Evolutionary conservation across 2,329 filamentous ascomycete species (phyloP).

Genomic region (Sclerotiophoma versabilis): DNA sequence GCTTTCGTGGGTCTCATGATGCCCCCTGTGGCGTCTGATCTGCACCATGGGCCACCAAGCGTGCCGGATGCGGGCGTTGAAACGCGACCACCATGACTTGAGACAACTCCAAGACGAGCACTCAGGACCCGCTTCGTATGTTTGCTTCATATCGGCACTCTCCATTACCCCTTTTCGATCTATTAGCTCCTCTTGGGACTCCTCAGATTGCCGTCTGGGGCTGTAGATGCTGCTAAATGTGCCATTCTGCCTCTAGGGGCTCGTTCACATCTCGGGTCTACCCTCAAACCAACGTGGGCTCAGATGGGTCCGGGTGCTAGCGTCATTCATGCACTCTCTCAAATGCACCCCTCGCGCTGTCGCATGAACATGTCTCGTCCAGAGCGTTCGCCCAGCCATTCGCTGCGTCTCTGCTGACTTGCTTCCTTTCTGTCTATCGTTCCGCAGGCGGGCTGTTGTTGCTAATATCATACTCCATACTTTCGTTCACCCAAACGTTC

Average conservation of each 20-base stretch:
- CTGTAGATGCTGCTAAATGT: constrained; percentile 35
- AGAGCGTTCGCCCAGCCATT: constrained; percentile 46
- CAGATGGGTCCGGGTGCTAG: constrained; percentile 45
- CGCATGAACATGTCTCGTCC: constrained; percentile 45
- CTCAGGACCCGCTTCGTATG: constrained; percentile 32
- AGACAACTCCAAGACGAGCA: constrained; percentile 45
- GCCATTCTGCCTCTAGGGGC: constrained; percentile 27
- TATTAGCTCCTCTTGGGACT: constrained; percentile 27
- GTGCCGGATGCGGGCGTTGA: constrained; percentile 41
- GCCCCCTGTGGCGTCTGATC: constrained; percentile 39
- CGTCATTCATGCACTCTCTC: constrained; percentile 48
- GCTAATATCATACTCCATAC: constrained; percentile 41
- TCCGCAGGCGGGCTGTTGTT: constrained; percentile 49
- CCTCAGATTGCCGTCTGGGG: constrained; percentile 26
- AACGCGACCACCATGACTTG: constrained; percentile 42
- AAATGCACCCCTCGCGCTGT: constrained; percentile 43
- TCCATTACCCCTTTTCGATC: constrained; percentile 25
- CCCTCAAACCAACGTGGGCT: constrained; percentile 48
- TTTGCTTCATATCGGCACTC: constrained; percentile 27
- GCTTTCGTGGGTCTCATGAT: constrained; percentile 30
- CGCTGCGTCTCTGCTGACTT: constrained; percentile 43
- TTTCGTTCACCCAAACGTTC: constrained; percentile 37
- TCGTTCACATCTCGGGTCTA: constrained; percentile 29
- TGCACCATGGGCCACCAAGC: constrained; percentile 22
- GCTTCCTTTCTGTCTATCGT: constrained; percentile 43